These are phyloP conservation scores for Xylaria acuta DNA, from an alignment of 495 filamentous ascomycete species.

Conservation along the genomic window DNA sequence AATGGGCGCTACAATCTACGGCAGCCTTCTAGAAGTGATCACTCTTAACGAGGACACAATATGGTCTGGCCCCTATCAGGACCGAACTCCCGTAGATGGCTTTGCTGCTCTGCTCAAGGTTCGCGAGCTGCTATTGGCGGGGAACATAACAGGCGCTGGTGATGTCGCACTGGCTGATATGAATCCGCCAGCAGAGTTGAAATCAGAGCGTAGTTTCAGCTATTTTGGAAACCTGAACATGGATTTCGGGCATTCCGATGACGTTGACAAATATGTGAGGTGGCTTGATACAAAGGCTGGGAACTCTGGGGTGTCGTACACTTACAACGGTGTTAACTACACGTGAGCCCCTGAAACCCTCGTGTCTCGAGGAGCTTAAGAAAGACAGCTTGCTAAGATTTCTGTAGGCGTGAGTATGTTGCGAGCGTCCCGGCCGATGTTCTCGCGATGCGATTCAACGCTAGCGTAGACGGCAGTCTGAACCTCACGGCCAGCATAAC, in stretches of 20 bases:
- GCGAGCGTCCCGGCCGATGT: slow-evolving; percentile 49
- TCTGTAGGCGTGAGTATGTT: slow-evolving; percentile 38
- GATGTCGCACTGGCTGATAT: slow-evolving; percentile 48
- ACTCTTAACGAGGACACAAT: slow-evolving; percentile 58
- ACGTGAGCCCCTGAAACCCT: neutral
- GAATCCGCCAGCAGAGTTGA: slow-evolving; percentile 47
- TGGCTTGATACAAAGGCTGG: slow-evolving; percentile 43
- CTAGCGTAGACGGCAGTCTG: slow-evolving; percentile 35
- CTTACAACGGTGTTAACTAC: slow-evolving; percentile 20
- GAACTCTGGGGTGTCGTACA: slow-evolving; percentile 25
- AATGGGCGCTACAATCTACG: slow-evolving; percentile 57
- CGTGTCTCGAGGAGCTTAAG: neutral
- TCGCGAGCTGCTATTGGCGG: slow-evolving; percentile 49
- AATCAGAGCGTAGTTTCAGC: slow-evolving; percentile 53
- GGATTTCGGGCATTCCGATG: slow-evolving; percentile 48
- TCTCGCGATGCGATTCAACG: slow-evolving; percentile 42
- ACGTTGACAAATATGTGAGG: slow-evolving; percentile 47
- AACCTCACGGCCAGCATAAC: slow-evolving; percentile 23
- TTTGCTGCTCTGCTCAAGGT: slow-evolving; percentile 42
- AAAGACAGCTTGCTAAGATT: neutral
- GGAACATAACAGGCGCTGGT: slow-evolving; percentile 50
- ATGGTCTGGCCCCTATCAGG: slow-evolving; percentile 57
- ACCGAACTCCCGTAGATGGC: slow-evolving; percentile 50
- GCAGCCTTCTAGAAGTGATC: slow-evolving; percentile 43
- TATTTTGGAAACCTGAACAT: slow-evolving; percentile 53